Conservation (phyloP, 73 alveolate species). For the Paramecium octaurelia region DNA sequence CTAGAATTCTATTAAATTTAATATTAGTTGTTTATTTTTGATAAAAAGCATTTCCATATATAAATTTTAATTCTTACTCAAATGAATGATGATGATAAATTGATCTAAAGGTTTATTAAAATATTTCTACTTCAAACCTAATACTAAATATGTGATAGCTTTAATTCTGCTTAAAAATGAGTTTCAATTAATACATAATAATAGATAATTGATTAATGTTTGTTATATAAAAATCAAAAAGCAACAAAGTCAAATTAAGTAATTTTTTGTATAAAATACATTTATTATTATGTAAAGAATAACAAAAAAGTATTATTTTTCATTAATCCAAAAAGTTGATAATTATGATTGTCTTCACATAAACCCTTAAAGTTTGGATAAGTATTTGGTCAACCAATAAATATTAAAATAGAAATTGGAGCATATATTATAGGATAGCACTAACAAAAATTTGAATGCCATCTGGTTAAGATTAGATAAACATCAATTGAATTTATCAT, state of each 20-base stretch:
- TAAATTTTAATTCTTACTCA: too few species aligned
- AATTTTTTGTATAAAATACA: background rate
- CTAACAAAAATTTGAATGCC: slow-evolving; percentile 23
- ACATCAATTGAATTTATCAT: background rate
- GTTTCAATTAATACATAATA: too few species aligned
- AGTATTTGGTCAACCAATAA: background rate
- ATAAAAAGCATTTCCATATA: too few species aligned
- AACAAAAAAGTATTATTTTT: background rate
- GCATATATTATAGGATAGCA: background rate
- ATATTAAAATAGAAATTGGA: background rate
- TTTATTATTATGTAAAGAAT: background rate
- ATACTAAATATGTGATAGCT: too few species aligned
- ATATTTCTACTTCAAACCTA: too few species aligned
- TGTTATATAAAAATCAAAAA: too few species aligned
- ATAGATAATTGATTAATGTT: too few species aligned
- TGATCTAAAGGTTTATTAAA: too few species aligned
- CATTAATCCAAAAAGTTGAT: background rate
- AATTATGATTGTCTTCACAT: slow-evolving; percentile 6
- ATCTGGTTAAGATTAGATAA: slow-evolving; percentile 45
- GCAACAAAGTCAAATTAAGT: background rate
- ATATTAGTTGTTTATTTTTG: too few species aligned
- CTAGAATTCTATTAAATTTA: background rate
- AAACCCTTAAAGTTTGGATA: background rate
- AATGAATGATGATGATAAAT: too few species aligned
- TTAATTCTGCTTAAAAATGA: too few species aligned